These are phyloP conservation scores for Fusarium irregulare DNA, from an alignment of 2,329 filamentous ascomycete genomes.

Conservation along the genomic window DNA sequence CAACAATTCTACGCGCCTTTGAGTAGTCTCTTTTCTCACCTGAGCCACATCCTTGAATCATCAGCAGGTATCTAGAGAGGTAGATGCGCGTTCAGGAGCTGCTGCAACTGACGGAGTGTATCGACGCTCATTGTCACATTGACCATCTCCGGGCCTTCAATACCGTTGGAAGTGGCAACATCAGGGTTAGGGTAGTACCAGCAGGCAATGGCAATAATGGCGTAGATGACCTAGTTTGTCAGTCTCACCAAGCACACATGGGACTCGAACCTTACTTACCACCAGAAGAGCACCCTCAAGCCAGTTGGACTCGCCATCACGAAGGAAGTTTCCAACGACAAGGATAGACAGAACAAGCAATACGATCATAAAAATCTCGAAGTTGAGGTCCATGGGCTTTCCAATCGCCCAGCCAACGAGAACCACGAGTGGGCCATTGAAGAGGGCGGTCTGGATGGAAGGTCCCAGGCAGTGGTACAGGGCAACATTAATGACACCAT, in stretches of 20 bases:
- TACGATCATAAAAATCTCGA: conserved; percentile 81
- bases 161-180: conserved; percentile 50
- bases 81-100: conserved; percentile 38
- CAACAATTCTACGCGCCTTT: no score
- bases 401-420: conserved; percentile 76
- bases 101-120: conserved; percentile 44
- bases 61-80: background rate
- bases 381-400: conserved; percentile 75
- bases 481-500: conserved; percentile 75
- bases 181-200: conserved; percentile 59
- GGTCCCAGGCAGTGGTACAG: conserved; percentile 78
- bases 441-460: conserved; percentile 79
- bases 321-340: conserved; percentile 79
- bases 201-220: conserved; percentile 58
- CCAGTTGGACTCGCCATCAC: conserved; percentile 81
- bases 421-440: conserved; percentile 79
- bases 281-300: conserved; percentile 79
- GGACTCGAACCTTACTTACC: conserved; percentile 48
- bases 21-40: background rate
- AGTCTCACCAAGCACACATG: background rate
- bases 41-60: background rate
- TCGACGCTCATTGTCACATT: conserved; percentile 49
- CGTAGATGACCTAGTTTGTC: conserved; percentile 51
- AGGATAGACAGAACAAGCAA: conserved; percentile 79
- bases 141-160: conserved; percentile 41